Evolutionary conservation across 108 stramenopile species (phyloP), one percentile per base, ranked within the genome.

Genomic region (Stephanodiscus triporus): DNA sequence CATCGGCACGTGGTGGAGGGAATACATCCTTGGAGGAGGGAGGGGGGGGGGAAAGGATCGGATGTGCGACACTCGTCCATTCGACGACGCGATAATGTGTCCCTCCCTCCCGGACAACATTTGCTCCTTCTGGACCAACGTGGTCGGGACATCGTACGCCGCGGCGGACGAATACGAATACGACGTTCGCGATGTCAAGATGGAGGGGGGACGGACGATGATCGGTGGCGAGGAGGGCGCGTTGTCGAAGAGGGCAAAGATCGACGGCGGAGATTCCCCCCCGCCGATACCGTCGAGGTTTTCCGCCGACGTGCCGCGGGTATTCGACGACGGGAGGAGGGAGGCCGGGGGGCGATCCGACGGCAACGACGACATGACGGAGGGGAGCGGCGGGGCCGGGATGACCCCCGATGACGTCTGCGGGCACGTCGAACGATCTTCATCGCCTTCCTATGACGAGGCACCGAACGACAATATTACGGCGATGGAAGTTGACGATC

Each of bases 81-180:
- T 14, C 16, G 43, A 17, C 43, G 43, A 16, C 16, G 43, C 43
- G 16, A 45, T 45, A 16, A 45, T 40, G 43, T 45, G 43, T 16
- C 16, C 11, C 3, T 2, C 14, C 13, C n/a, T 50, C 8, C 32
- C 6, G 22, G 47, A 47, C 16, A 48, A 47, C 29, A 53, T 32
- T 63, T 20, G 40, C 38, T 43, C 63, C 63, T 22, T 63, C 34
- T 27, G 26, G 42, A 65, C 9, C 9, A 40, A 59, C 23, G 57
- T n/a, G 16, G 17, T 58, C 23, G 68, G 68, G 10, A 26, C 38
- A 9, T 17, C 20, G 0, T 22, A 1, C 68, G 11, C 17, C 30
- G 55, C 13, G 23, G 14, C 10, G 22, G 36, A 9, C 49, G 66
- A n/a, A 0, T 1, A 17, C 20, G 47, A 32, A 7, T 0, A 9